Evolutionary conservation across 441 rosid species (phyloP).

Genomic region (Jatropha multifida): DNA sequence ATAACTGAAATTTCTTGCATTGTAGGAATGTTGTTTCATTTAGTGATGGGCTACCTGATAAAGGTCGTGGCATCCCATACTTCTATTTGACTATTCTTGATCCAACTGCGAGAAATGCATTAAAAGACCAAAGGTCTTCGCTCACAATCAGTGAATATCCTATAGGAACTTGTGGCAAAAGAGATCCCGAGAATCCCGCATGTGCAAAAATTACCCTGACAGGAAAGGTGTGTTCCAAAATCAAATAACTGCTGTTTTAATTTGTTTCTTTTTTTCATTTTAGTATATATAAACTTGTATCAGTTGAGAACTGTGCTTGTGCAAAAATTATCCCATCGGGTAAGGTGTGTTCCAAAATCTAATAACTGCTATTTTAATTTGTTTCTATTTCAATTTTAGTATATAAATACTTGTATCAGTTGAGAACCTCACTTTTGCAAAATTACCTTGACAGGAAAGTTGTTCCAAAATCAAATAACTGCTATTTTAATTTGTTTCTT

Average conservation of each 20-base stretch:
- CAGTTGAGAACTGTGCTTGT: too few relatives aligned
- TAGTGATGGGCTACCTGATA: conserved; percentile 73
- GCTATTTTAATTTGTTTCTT: background rate
- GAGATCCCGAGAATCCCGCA: conserved; percentile 80
- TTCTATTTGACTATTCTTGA: conserved; percentile 91
- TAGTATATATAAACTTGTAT: too few relatives aligned
- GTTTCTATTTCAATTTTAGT: too few relatives aligned
- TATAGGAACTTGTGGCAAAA: conserved; percentile 80
- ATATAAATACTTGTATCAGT: too few relatives aligned
- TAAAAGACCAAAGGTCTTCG: conserved; percentile 71
- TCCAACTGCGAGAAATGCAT: conserved; percentile 84
- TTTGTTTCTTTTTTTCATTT: background rate
- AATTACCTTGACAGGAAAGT: too few relatives aligned
- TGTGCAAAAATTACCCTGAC: conserved; percentile 90
- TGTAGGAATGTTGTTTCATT: conserved; percentile 69
- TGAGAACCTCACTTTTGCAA: too few relatives aligned
- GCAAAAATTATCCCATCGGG: too few relatives aligned
- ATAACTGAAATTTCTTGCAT: background rate
- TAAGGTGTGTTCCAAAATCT: too few relatives aligned
- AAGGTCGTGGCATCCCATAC: conserved; percentile 76
- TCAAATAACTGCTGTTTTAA: background rate
- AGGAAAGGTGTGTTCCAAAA: conserved; percentile 56
- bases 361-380: too few relatives aligned
- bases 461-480: background rate
- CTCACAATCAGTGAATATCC: conserved; percentile 81